Evolutionary conservation across 2,329 filamentous ascomycete species (phyloP).

Genomic region (Nemania diffusa): DNA sequence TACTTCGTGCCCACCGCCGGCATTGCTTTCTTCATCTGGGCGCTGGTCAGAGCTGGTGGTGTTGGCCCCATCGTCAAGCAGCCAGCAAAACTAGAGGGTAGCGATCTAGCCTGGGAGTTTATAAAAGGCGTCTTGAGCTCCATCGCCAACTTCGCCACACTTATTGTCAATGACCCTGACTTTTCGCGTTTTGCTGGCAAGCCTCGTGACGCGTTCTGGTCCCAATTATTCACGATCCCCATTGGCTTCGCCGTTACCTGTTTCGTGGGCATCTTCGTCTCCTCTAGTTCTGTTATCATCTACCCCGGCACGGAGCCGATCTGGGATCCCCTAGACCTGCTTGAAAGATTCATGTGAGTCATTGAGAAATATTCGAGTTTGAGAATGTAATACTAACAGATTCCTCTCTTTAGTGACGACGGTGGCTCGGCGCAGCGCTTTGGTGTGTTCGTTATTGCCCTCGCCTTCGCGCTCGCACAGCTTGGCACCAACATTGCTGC

Average conservation of each 20-base stretch:
- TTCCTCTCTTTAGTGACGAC: constrained; percentile 56
- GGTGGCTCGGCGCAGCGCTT: constrained; percentile 75
- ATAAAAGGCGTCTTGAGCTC: constrained; percentile 88
- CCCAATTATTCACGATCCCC: constrained; percentile 81
- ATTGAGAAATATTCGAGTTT: neutral
- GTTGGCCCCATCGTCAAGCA: constrained; percentile 85
- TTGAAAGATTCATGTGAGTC: constrained; percentile 68
- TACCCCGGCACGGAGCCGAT: constrained; percentile 70
- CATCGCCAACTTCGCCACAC: constrained; percentile 89
- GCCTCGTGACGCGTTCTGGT: constrained; percentile 80
- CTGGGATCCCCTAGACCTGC: constrained; percentile 77
- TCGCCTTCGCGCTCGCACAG: constrained; percentile 80
- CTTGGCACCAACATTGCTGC: constrained; percentile 89
- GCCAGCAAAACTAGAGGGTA: constrained; percentile 70
- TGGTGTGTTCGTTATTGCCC: constrained; percentile 78
- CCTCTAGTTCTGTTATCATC: constrained; percentile 76
- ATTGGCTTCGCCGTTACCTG: constrained; percentile 78
- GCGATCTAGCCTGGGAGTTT: constrained; percentile 80
- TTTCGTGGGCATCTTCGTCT: constrained; percentile 84
- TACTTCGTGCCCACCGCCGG: constrained; percentile 86
- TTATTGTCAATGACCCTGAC: constrained; percentile 85
- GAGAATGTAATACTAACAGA: constrained; percentile 11
- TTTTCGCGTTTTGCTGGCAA: constrained; percentile 85
- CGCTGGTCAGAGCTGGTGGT: constrained; percentile 81
- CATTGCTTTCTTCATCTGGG: constrained; percentile 88